Percentiles rank a stretch among this genome's conserved stretches.
phyloP scores from a whole-genome alignment of 805 yeast genomes.

The Myxozyma melibiosi region DNA sequence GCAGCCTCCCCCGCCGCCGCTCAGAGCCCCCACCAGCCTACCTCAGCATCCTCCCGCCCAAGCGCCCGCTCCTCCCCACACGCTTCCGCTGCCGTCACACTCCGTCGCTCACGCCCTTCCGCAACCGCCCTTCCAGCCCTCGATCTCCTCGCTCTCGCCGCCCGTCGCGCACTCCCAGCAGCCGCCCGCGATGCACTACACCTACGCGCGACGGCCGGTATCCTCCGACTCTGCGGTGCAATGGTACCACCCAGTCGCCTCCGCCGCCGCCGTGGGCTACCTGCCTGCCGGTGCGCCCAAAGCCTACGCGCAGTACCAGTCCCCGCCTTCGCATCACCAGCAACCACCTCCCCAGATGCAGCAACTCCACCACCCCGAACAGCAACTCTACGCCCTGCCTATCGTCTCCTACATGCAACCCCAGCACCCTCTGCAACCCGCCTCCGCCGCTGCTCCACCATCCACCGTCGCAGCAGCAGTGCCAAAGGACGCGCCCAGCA shows the following conservation, averaged over 20 bases:
- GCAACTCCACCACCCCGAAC: not conserved
- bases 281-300: not conserved
- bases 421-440: not conserved
- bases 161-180: not conserved
- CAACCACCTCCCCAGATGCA: conserved; percentile 1
- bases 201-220: not conserved
- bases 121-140: too few species aligned
- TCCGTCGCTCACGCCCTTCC: too few species aligned
- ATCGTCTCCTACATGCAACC: too few species aligned
- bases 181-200: not conserved
- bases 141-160: too few species aligned
- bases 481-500: too few species aligned
- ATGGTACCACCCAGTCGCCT: not conserved
- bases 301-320: not conserved
- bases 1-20: too few species aligned
- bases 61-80: too few species aligned
- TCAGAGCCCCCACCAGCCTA: too few species aligned
- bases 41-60: too few species aligned
- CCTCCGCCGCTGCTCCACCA: not conserved
- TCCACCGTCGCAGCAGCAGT: not conserved
- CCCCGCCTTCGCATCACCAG: not conserved
- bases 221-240: not conserved
- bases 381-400: not conserved
- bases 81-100: too few species aligned
- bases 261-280: conserved; percentile 6